Evolutionary conservation across 2,329 filamentous ascomycete genomes (phyloP).

Genomic region (Arthrobotrys sinensis): DNA sequence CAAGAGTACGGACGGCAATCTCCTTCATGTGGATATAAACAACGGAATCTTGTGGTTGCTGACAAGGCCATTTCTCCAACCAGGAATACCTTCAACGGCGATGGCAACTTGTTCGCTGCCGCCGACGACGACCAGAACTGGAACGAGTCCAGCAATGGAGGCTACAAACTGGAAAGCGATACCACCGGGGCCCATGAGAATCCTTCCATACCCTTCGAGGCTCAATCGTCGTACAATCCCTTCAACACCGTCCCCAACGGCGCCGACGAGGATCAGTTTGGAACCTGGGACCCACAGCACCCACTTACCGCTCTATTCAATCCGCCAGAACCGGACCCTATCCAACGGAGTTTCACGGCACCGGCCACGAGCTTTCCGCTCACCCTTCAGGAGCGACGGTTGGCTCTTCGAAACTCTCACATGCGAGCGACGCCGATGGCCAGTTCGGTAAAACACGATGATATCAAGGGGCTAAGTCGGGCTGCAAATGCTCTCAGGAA

Average conservation of each 20-base stretch:
- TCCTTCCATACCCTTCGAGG: constrained; percentile 17
- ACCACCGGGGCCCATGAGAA: background rate
- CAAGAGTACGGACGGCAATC: constrained; percentile 37
- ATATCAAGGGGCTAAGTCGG: constrained; percentile 46
- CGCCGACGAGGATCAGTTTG: constrained; percentile 26
- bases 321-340: constrained; percentile 46
- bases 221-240: constrained; percentile 17
- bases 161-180: constrained; percentile 52
- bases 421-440: constrained; percentile 58
- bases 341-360: constrained; percentile 53
- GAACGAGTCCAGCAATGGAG: constrained; percentile 45
- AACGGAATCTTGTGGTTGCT: constrained; percentile 38
- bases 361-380: constrained; percentile 54
- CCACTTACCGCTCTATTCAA: constrained; percentile 56
- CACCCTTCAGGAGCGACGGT: constrained; percentile 52
- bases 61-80: constrained; percentile 8
- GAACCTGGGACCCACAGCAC: constrained; percentile 46
- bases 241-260: constrained; percentile 9
- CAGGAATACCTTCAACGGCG: constrained; percentile 55
- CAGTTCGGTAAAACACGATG: constrained; percentile 54
- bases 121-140: constrained; percentile 51
- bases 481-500: constrained; percentile 54
- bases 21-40: background rate
- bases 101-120: constrained; percentile 38
- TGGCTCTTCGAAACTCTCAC: constrained; percentile 57